phyloP scores from a whole-genome alignment of 495 filamentous ascomycete genomes.

The Lasiosphaeris hirsuta region DNA sequence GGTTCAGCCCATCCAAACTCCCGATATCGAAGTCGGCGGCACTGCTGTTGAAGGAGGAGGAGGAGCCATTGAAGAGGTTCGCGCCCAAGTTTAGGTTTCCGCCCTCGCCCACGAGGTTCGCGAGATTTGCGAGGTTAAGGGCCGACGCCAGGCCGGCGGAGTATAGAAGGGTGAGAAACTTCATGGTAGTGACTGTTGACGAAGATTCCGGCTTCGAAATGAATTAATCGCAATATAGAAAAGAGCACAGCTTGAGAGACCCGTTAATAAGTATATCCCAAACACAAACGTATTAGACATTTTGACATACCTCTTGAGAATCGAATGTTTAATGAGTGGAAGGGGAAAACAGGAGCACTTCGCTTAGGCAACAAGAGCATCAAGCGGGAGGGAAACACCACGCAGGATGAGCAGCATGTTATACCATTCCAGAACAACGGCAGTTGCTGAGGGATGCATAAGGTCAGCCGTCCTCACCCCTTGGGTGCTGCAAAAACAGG shows the following conservation, averaged over 20 bases:
- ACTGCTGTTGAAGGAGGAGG: background rate
- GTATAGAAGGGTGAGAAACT: slow-evolving; percentile 22
- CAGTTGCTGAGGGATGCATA: background rate
- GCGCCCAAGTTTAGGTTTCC: slow-evolving; percentile 1
- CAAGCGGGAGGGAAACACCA: background rate
- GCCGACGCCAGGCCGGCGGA: slow-evolving; percentile 33
- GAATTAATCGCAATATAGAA: background rate
- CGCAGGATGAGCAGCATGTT: slow-evolving; percentile 3
- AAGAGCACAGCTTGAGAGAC: slow-evolving; percentile 10
- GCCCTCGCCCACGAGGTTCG: background rate
- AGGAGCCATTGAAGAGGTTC: slow-evolving; percentile 9
- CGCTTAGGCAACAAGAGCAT: background rate
- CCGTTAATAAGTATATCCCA: background rate
- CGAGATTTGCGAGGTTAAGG: slow-evolving; percentile 9
- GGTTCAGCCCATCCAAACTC: slow-evolving; percentile 17
- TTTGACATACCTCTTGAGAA: background rate
- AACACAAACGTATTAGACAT: background rate
- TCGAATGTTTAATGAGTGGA: background rate
- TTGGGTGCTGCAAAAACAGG: background rate
- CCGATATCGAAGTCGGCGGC: background rate
- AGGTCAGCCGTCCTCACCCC: background rate
- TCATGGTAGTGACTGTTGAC: slow-evolving; percentile 21
- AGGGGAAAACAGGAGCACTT: background rate
- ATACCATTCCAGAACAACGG: slow-evolving; percentile 10
- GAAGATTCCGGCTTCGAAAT: background rate